Base-by-base conservation (phyloP, 2,329 filamentous ascomycete genomes). In the Davidsoniella australis region DNA sequence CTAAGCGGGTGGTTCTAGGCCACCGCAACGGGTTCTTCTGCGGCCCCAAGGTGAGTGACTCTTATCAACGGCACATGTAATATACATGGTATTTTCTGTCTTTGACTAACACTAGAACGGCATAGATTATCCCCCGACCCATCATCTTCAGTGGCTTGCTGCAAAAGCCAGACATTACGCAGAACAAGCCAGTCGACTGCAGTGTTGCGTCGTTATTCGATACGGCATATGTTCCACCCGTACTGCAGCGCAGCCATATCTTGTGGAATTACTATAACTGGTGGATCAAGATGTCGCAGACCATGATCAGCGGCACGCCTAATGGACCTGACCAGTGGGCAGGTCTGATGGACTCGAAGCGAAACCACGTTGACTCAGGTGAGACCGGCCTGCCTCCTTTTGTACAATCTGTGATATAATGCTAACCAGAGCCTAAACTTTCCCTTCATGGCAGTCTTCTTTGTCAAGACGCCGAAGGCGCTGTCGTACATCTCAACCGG, bases 171-270 rank as follows among this genome's bases (percentile, higher is more conserved):
- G n/a, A 41, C 29, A 42, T 49, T 6, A 47, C 41, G 1, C 62
- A 59, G 7, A 68, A 68, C 42, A 68, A 70, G 38, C 69, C 70
- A 0, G 63, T 69, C 12, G 70, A 73, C 53, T 63, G 65, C 2
- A 64, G 65, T 1, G 61, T 67, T 1, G 68, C 68, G 8, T 70
- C 68, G 48, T 56, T 73, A 4, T 72, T 73, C 52, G 69, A 73
- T 53, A 72, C 70, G 0, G 67, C 68, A 4, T 73, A 73, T 48
- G 65, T 68, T 4, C 69, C 71, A n/a, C 66, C 66, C 0, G 51
- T 64, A 3, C 58, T 73, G 0, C 66, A 68, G 50, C 62, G 62
- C n/a, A 65, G 65, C 12, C 59, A 55, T 1, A 52, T 68, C 2
- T 61, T 67, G 4, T 72, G 70, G 70, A 55, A 54, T 1, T 66